phyloP scores from a whole-genome alignment of 176 grass and related monocot species.

The Triticum monococcum region DNA sequence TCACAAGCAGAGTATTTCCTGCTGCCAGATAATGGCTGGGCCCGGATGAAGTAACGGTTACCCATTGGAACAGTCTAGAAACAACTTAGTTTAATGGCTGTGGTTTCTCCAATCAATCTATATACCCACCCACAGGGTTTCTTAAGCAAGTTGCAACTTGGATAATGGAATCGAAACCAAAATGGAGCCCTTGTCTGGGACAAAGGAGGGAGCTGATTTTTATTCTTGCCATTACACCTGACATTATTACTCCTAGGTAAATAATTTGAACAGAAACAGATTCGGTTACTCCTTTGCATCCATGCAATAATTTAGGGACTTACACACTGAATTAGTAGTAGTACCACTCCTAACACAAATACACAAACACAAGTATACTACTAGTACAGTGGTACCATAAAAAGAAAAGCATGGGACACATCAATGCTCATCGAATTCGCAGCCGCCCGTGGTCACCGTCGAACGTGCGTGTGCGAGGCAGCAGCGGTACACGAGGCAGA shows the following conservation, averaged over 20 bases:
- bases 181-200: neutral
- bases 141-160: neutral
- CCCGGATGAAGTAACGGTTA: neutral
- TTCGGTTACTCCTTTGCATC: neutral
- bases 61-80: too few species aligned
- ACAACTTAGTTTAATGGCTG: neutral
- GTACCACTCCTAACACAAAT: neutral
- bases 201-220: too few species aligned
- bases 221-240: neutral
- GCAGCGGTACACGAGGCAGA: neutral
- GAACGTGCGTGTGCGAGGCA: neutral
- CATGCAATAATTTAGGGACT: neutral
- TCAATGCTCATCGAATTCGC: neutral
- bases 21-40: neutral
- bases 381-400: neutral
- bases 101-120: neutral
- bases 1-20: neutral
- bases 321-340: neutral
- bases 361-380: neutral
- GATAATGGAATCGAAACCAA: neutral
- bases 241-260: neutral
- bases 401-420: neutral
- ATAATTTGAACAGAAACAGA: neutral
- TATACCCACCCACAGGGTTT: neutral
- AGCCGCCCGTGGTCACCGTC: neutral